phyloP scores from a whole-genome alignment of 179 eudicot genomes.

The Vitellaria paradoxa region DNA sequence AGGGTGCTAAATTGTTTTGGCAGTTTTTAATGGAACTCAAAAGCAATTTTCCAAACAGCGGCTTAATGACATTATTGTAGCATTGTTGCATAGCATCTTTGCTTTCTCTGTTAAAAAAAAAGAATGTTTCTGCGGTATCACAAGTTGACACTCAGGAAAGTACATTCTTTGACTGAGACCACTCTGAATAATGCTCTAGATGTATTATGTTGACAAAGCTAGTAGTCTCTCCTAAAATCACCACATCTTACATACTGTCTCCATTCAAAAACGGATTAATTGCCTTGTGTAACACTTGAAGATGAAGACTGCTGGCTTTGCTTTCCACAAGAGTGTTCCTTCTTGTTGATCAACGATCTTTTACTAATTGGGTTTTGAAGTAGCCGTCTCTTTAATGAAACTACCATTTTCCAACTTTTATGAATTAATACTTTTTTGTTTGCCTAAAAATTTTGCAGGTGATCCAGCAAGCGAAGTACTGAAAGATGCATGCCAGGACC shows the following conservation, averaged over 20 bases:
- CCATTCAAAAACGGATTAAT: no score
- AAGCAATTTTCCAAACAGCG: background rate
- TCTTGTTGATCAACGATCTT: background rate
- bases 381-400: background rate
- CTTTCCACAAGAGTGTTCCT: background rate
- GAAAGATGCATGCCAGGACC: slow-evolving; percentile 74
- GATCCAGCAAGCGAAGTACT: slow-evolving; percentile 80
- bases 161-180: background rate
- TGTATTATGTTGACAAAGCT: no score
- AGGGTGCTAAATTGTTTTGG: no score
- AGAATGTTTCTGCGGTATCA: background rate
- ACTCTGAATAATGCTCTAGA: background rate
- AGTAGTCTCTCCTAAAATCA: no score
- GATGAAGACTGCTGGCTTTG: background rate
- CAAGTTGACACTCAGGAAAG: background rate
- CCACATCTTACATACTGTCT: no score
- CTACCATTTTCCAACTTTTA: background rate
- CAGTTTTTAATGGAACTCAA: no score
- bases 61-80: background rate
- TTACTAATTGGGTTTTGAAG: background rate
- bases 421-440: background rate
- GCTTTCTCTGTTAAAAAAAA: background rate
- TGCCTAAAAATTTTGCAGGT: slow-evolving; percentile 36
- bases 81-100: background rate
- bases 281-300: background rate